Conservation (phyloP, 768 basidiomycete genomes). For the Leccinum incarnatum region DNA sequence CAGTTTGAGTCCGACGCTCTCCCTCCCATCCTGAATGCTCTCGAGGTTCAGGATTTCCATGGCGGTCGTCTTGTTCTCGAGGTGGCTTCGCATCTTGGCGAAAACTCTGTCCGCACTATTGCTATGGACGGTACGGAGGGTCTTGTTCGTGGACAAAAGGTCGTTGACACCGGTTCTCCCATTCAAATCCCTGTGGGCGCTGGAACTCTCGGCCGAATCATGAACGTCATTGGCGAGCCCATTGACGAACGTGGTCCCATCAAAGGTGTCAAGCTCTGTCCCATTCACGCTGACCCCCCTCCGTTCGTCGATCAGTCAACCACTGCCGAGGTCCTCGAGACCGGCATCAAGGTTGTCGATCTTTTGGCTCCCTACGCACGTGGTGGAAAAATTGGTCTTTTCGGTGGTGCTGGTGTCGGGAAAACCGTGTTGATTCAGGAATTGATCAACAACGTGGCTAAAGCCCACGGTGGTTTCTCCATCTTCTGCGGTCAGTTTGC, state of each 20-base stretch:
- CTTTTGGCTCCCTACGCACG: slow-evolving; percentile 99
- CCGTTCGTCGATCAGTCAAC: slow-evolving; percentile 98
- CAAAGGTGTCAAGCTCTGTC: slow-evolving; percentile 86
- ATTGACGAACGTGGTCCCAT: slow-evolving; percentile 99
- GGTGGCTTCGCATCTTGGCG: slow-evolving; percentile 97
- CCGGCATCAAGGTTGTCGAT: slow-evolving; percentile 99
- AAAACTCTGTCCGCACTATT: slow-evolving; percentile 99
- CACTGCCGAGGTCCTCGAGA: slow-evolving; percentile 97
- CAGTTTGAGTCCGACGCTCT: slow-evolving; percentile 91
- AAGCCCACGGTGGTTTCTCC: slow-evolving; percentile 99
- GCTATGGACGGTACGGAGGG: slow-evolving; percentile 99
- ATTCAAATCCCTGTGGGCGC: slow-evolving; percentile 96
- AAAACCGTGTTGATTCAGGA: slow-evolving; percentile 99
- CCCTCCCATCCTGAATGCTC: slow-evolving; percentile 97
- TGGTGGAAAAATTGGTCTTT: slow-evolving; percentile 99
- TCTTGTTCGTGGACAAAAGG: slow-evolving; percentile 98
- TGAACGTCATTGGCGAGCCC: slow-evolving; percentile 99
- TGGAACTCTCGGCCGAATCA: slow-evolving; percentile 95
- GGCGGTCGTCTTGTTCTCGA: slow-evolving; percentile 98
- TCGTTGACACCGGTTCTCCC: slow-evolving; percentile 94
- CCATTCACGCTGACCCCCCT: slow-evolving; percentile 98
- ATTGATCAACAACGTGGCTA: slow-evolving; percentile 99
- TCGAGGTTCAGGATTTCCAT: slow-evolving; percentile 92
- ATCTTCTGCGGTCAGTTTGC: slow-evolving; percentile 84
- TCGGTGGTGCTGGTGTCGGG: slow-evolving; percentile 99